Conservation (phyloP, 1,284 basidiomycete genomes). For the Flammula alnicola region DNA sequence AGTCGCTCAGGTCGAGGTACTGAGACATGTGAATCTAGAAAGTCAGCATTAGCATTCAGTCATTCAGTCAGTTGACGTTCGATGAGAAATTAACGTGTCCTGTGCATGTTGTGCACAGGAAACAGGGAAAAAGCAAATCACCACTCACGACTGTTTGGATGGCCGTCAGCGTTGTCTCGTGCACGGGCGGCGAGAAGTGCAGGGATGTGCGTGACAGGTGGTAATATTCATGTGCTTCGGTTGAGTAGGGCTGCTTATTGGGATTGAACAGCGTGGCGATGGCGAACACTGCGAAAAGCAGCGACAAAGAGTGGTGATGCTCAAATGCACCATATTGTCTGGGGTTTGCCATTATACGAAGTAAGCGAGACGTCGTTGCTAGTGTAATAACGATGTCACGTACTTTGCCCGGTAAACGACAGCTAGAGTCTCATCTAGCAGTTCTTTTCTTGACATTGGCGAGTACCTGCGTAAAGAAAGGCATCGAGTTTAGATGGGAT, state of each 20-base stretch:
- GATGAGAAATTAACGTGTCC: too few relatives aligned
- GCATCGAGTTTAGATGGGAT: too few relatives aligned
- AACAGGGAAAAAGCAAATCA: conserved; percentile 42
- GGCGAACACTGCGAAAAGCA: conserved; percentile 67
- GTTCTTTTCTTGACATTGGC: conserved; percentile 50
- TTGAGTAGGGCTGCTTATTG: conserved; percentile 33
- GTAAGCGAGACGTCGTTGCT: background rate
- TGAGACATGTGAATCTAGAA: conserved; percentile 31
- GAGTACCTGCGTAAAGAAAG: conserved; percentile 14
- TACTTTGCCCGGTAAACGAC: conserved; percentile 33
- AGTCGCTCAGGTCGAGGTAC: conserved; percentile 63
- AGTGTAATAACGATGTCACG: background rate
- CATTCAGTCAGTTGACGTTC: too few relatives aligned
- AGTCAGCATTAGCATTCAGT: conserved; percentile 28
- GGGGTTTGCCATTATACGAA: too few relatives aligned
- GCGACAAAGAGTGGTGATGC: conserved; percentile 54
- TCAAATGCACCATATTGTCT: conserved; percentile 36
- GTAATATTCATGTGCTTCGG: conserved; percentile 61
- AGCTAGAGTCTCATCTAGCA: conserved; percentile 56
- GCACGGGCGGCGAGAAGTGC: conserved; percentile 59
- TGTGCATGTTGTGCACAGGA: too few relatives aligned
- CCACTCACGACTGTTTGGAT: conserved; percentile 61
- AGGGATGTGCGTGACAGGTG: conserved; percentile 62
- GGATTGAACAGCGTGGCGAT: conserved; percentile 51
- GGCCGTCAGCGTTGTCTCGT: conserved; percentile 65